A percentile compares a stretch with the other conserved stretches of the same genome.
Evolutionary conservation across 176 grass and related monocot genomes (phyloP).

Genomic region (Oryza glumipatula): DNA sequence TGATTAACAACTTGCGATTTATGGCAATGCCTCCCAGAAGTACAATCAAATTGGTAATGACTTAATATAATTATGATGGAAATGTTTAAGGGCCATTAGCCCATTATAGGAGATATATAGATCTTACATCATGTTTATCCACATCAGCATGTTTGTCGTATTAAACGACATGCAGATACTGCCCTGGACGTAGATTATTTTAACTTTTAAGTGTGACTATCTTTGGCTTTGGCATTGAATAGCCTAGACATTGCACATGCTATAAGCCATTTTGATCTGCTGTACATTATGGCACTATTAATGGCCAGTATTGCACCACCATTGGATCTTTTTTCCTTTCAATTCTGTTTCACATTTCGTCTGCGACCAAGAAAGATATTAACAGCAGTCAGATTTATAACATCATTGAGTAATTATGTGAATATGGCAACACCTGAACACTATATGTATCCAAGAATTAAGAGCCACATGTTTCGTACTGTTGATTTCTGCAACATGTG

Average conservation of each 20-base stretch:
- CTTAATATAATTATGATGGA: constrained; percentile 14
- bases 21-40: background rate
- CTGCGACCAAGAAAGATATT: background rate
- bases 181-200: constrained; percentile 24
- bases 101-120: background rate
- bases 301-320: constrained; percentile 16
- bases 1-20: background rate
- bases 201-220: constrained; percentile 24
- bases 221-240: constrained; percentile 33
- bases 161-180: constrained; percentile 28
- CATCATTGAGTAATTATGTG: background rate
- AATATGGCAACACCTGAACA: constrained; percentile 29
- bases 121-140: constrained; percentile 12
- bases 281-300: constrained; percentile 21
- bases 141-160: background rate
- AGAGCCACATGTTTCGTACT: constrained; percentile 16
- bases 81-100: constrained; percentile 18
- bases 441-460: constrained; percentile 5
- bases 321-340: constrained; percentile 11
- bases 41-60: background rate
- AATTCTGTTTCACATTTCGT: constrained; percentile 16
- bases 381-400: constrained; percentile 22
- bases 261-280: constrained; percentile 42
- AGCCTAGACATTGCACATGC: constrained; percentile 23
- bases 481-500: constrained; percentile 21